Evolutionary conservation across 1,284 basidiomycete genomes (phyloP), one percentile per base, ranked within the genome.

Genomic region (Puccinia brachypodii): DNA sequence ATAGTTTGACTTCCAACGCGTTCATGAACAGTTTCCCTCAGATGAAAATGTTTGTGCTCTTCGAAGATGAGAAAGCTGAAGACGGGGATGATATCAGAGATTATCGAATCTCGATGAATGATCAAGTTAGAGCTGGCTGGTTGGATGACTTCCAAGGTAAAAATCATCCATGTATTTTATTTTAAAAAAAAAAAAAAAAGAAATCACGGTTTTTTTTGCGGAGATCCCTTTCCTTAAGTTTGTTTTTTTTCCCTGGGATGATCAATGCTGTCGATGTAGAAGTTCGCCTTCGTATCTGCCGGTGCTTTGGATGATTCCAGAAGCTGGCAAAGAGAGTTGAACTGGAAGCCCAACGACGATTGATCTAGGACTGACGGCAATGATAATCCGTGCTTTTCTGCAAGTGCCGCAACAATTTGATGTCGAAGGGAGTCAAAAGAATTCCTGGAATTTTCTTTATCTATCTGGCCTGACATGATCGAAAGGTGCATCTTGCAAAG

Each of bases 41-140:
- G 38, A 31, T 83, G 14, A 83, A 82, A 47, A 79, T 83, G 75
- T 62, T 71, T 19, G 81, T 83, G 78, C 79, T 73, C 1, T 83
- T 83, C 64, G 83, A 83, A 40, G 64, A 76, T 38, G 47, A 53
- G 28, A 83, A 83, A 38, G 11, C 76, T 2, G 83, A 83, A 71
- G 75, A 82, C 42, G 77, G 77, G 14, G 77, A 68, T 14, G 77
- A 79, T 40, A 2, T 79, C 38, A 31, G 77, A 7, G 77, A 79
- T 36, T 79, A 72, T 69, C 73, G 73, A 16, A 50, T 72, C 33
- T 33, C 69, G 25, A 22, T 14, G 14, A 13, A 72, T 28, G 69
- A 50, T 0, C 69, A n/a, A 33, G 69, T 72, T 3, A n/a, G 69
- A 1, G 4, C 69, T 1, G 19, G 25, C 28, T 72, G 44, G 44